Evolutionary conservation across 768 basidiomycete genomes (phyloP).

Genomic region (Favolaschia claudopus): DNA sequence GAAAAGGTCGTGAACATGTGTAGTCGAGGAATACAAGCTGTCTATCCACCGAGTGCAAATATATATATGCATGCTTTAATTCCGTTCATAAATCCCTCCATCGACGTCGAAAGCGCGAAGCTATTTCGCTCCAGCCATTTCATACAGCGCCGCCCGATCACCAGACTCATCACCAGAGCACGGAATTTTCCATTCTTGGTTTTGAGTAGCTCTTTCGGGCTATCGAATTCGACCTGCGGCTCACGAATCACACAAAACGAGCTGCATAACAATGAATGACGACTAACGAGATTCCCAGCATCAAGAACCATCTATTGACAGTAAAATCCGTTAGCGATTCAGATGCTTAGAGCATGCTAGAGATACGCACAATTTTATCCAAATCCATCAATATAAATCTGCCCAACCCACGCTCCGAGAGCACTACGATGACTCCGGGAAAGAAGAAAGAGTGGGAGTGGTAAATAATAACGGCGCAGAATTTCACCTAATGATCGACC

Average conservation of each 20-base stretch:
- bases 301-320: constrained; percentile 46
- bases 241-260: neutral
- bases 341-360: no score
- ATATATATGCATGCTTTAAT: no score
- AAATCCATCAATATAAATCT: constrained; percentile 40
- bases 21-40: neutral
- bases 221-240: constrained; percentile 59
- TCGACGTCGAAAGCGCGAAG: no score
- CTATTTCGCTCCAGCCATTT: constrained; percentile 42
- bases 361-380: constrained; percentile 38
- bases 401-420: constrained; percentile 25
- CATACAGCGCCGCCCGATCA: constrained; percentile 56
- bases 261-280: neutral
- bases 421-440: constrained; percentile 37
- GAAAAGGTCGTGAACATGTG: neutral
- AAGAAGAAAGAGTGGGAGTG: constrained; percentile 38
- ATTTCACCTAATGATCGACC: constrained; percentile 32
- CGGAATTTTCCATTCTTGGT: constrained; percentile 57
- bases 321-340: constrained; percentile 21
- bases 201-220: constrained; percentile 56
- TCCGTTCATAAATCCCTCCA: no score
- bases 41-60: no score
- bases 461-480: constrained; percentile 37
- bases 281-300: constrained; percentile 46
- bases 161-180: constrained; percentile 64